A percentile compares a stretch with the other conserved stretches of the same genome.
Evolutionary conservation across 495 filamentous ascomycete species (phyloP).

Genomic region (Daldinia decipiens): DNA sequence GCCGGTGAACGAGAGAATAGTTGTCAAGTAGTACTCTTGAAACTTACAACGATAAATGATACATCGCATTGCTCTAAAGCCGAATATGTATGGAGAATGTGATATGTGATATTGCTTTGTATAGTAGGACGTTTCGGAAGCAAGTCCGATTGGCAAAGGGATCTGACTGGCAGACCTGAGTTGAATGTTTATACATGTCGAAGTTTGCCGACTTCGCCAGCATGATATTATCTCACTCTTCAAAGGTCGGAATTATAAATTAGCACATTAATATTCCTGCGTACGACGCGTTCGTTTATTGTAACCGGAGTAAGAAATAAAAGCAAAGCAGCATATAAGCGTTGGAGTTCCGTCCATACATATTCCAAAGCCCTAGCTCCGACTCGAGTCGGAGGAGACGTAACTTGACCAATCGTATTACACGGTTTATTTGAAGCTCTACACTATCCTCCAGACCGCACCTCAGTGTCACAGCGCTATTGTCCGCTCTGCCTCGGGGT

Average conservation of each 20-base stretch:
- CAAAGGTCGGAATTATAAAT: neutral
- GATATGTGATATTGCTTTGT: constrained; percentile 6
- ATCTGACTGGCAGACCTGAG: neutral
- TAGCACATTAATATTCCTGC: neutral
- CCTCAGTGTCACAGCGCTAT: neutral
- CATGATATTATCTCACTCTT: neutral
- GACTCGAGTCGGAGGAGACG: constrained; percentile 35
- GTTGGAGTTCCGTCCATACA: constrained; percentile 1
- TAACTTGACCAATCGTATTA: constrained; percentile 34
- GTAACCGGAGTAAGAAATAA: neutral
- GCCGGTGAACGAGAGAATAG: constrained; percentile 35
- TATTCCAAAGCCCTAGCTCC: constrained; percentile 18
- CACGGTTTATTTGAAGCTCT: constrained; percentile 8
- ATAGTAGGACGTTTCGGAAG: too few relatives aligned
- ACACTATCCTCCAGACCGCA: constrained; percentile 7
- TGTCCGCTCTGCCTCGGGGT: neutral
- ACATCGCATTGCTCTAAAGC: constrained; percentile 48
- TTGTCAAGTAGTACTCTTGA: constrained; percentile 45
- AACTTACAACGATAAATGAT: constrained; percentile 49
- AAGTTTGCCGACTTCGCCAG: neutral
- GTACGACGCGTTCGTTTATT: neutral
- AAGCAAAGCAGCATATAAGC: neutral
- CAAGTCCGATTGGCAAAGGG: neutral
- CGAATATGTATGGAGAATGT: neutral
- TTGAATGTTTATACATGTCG: neutral